Evolutionary conservation across 2,329 filamentous ascomycete species (phyloP).

Genomic region (Epichloe baconii): DNA sequence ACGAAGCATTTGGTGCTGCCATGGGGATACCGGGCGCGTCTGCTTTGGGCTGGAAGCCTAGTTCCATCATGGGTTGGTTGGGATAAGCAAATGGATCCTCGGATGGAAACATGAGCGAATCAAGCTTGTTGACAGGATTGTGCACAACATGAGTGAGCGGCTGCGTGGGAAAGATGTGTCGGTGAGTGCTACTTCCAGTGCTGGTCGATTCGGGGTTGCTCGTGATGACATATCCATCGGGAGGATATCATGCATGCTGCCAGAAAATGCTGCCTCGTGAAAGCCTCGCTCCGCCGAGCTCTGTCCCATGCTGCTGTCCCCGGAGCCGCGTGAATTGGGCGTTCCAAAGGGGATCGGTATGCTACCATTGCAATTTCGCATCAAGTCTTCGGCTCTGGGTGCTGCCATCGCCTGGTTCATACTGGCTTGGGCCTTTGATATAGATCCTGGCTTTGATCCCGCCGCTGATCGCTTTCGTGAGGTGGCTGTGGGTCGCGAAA

Average conservation of each 20-base stretch:
- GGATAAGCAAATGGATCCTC: slow-evolving; percentile 69
- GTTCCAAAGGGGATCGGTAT: slow-evolving; percentile 13
- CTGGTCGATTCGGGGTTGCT: slow-evolving; percentile 31
- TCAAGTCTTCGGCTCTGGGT: slow-evolving; percentile 21
- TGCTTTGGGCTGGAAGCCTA: slow-evolving; percentile 28
- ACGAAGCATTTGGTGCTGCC: slow-evolving; percentile 27
- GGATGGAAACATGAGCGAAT: slow-evolving; percentile 69
- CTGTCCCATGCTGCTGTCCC: slow-evolving; percentile 20
- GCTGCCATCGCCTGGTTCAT: slow-evolving; percentile 20
- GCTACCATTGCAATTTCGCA: slow-evolving; percentile 16
- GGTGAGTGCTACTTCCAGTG: slow-evolving; percentile 27
- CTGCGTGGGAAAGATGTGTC: slow-evolving; percentile 19
- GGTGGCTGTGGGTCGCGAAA: slow-evolving; percentile 18
- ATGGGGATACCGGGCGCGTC: slow-evolving; percentile 19
- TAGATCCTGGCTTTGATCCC: slow-evolving; percentile 21
- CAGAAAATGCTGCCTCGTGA: slow-evolving; percentile 23
- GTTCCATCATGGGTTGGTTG: slow-evolving; percentile 57
- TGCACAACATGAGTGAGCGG: slow-evolving; percentile 18
- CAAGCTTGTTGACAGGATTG: slow-evolving; percentile 52
- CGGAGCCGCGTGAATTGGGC: slow-evolving; percentile 17
- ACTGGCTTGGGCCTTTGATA: slow-evolving; percentile 16
- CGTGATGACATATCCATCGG: slow-evolving; percentile 31
- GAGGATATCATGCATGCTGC: slow-evolving; percentile 31
- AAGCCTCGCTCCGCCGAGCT: slow-evolving; percentile 17
- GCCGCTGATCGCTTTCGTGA: slow-evolving; percentile 46